Evolutionary conservation across 129 eudicot genomes (phyloP).

Genomic region (Sambucus nigra): DNA sequence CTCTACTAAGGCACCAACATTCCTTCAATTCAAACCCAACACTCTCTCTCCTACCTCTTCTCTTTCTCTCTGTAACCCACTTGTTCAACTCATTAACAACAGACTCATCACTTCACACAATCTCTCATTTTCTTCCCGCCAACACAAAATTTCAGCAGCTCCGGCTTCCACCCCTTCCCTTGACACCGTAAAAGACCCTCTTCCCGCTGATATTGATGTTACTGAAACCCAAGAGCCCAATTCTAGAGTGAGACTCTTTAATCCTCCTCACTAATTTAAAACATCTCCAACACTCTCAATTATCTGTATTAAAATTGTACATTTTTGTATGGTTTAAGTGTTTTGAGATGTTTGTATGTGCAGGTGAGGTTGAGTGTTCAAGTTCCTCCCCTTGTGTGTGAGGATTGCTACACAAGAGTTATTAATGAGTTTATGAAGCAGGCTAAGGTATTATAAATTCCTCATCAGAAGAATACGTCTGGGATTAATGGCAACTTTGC

Average conservation of each 20-base stretch:
- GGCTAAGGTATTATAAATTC: slow-evolving; percentile 44
- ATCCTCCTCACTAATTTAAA: background rate
- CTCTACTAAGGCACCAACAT: slow-evolving; percentile 15
- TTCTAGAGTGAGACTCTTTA: slow-evolving; percentile 47
- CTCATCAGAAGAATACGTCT: background rate
- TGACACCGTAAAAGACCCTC: slow-evolving; percentile 35
- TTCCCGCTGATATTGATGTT: slow-evolving; percentile 72
- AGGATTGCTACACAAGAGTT: slow-evolving; percentile 65
- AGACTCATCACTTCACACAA: slow-evolving; percentile 17
- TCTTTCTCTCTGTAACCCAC: slow-evolving; percentile 9
- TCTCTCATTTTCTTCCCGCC: slow-evolving; percentile 36
- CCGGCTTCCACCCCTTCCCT: slow-evolving; percentile 27
- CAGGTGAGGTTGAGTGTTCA: slow-evolving; percentile 77
- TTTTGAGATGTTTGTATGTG: slow-evolving; percentile 18
- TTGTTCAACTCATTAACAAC: slow-evolving; percentile 19
- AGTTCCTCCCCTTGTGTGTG: slow-evolving; percentile 79
- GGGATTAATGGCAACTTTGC: background rate
- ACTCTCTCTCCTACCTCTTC: slow-evolving; percentile 18
- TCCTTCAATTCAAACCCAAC: slow-evolving; percentile 20
- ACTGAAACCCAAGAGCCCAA: slow-evolving; percentile 63
- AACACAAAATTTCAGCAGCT: slow-evolving; percentile 27
- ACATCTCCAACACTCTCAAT: no score
- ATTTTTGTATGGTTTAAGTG: background rate
- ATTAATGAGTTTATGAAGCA: slow-evolving; percentile 56
- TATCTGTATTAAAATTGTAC: no score